A percentile compares a stretch with the other conserved stretches of the same genome.
These are phyloP conservation scores for Phallus indusiatus DNA, from an alignment of 768 basidiomycete genomes.

Conservation along the genomic window DNA sequence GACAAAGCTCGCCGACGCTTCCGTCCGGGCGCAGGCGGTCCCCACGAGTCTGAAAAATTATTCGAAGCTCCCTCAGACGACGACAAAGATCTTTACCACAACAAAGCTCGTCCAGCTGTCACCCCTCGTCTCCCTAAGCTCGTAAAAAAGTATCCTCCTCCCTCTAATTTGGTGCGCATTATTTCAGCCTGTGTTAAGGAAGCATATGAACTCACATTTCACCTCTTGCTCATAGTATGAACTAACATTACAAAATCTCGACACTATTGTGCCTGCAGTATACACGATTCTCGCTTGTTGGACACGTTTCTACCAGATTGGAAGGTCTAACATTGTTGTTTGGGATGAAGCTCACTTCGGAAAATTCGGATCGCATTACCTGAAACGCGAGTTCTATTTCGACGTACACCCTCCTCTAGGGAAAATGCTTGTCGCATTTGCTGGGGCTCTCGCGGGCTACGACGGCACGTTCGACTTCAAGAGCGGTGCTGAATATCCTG, in stretches of 20 bases:
- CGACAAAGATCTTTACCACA: slow-evolving; percentile 54
- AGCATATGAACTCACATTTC: neutral
- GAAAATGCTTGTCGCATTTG: slow-evolving; percentile 97
- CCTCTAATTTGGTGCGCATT: slow-evolving; percentile 8
- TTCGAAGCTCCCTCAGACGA: slow-evolving; percentile 40
- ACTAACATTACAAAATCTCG: slow-evolving; percentile 70
- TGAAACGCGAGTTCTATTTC: slow-evolving; percentile 98
- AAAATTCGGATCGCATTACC: slow-evolving; percentile 96
- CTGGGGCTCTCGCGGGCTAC: slow-evolving; percentile 85
- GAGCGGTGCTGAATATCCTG: slow-evolving; percentile 79
- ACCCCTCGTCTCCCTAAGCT: slow-evolving; percentile 2
- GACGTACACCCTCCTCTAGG: slow-evolving; percentile 98
- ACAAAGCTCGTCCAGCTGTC: slow-evolving; percentile 29
- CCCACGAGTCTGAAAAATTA: slow-evolving; percentile 16
- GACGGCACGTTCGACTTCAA: slow-evolving; percentile 91
- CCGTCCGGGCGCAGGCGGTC: slow-evolving; percentile 18
- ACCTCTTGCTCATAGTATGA: slow-evolving; percentile 44
- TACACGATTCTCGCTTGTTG: slow-evolving; percentile 94
- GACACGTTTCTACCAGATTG: slow-evolving; percentile 92
- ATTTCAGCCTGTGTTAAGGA: slow-evolving; percentile 8
- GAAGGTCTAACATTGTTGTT: slow-evolving; percentile 74
- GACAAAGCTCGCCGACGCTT: slow-evolving; percentile 40
- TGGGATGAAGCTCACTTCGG: slow-evolving; percentile 99
- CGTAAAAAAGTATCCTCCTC: slow-evolving; percentile 1
- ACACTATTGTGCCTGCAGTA: slow-evolving; percentile 66